These are phyloP conservation scores for Ceratobasidium sp. DNA, from an alignment of 1,284 basidiomycete genomes.

Conservation along the genomic window DNA sequence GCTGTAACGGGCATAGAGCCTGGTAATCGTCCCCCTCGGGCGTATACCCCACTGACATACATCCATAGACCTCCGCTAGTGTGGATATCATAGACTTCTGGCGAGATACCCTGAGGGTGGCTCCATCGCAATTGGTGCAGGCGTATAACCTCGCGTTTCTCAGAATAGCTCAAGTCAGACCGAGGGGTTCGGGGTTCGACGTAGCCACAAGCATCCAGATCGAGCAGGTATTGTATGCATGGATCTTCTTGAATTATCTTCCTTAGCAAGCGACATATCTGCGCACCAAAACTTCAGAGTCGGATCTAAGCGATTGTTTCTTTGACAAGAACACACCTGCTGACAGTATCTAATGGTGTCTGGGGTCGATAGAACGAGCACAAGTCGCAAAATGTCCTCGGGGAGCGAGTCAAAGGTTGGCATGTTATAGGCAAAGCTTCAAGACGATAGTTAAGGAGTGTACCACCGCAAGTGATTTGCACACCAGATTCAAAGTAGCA, in stretches of 20 bases:
- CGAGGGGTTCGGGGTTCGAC: not conserved
- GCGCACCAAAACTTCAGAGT: not conserved
- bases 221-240: not conserved
- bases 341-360: too few species aligned
- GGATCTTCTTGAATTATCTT: too few species aligned
- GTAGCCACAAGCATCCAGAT: not conserved
- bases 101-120: not conserved
- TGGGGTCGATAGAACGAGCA: slow-evolving; percentile 59
- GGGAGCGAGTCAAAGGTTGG: too few species aligned
- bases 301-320: too few species aligned
- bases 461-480: too few species aligned
- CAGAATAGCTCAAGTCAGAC: not conserved
- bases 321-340: not conserved
- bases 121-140: not conserved
- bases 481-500: too few species aligned
- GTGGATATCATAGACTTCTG: not conserved
- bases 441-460: too few species aligned
- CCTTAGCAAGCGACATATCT: too few species aligned
- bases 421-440: too few species aligned
- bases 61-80: too few species aligned
- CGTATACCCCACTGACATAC: too few species aligned
- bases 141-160: not conserved
- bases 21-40: too few species aligned
- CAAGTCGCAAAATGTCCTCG: slow-evolving; percentile 70
- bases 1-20: not conserved